Percentiles rank a stretch among this genome's conserved stretches.
phyloP scores from a whole-genome alignment of 768 basidiomycete genomes.

The Mycena haematopus region DNA sequence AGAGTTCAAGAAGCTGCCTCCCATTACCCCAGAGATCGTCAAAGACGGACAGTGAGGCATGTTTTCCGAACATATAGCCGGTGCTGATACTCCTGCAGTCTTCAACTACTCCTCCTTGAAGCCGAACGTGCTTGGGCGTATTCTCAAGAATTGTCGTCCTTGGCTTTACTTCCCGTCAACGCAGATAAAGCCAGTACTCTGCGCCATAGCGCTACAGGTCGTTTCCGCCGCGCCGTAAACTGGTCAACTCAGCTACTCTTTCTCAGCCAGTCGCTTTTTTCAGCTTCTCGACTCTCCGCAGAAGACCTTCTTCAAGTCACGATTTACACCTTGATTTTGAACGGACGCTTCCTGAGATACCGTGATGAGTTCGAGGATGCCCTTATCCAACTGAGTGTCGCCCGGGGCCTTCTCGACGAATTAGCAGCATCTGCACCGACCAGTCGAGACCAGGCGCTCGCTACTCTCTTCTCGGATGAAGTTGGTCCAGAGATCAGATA shows the following conservation, averaged over 20 bases:
- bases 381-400: slow-evolving; percentile 77
- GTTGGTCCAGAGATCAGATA: slow-evolving; percentile 91
- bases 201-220: slow-evolving; percentile 77
- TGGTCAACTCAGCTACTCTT: slow-evolving; percentile 82
- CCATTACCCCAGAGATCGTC: slow-evolving; percentile 68
- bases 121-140: slow-evolving; percentile 93
- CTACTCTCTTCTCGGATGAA: slow-evolving; percentile 82
- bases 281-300: slow-evolving; percentile 56
- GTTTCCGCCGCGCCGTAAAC: slow-evolving; percentile 79
- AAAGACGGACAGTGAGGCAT: slow-evolving; percentile 85
- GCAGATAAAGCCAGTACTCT: slow-evolving; percentile 59
- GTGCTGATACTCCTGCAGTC: slow-evolving; percentile 46
- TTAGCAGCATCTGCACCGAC: slow-evolving; percentile 68
- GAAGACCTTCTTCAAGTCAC: slow-evolving; percentile 71
- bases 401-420: slow-evolving; percentile 73
- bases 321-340: slow-evolving; percentile 79
- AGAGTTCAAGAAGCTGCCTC: slow-evolving; percentile 86
- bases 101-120: slow-evolving; percentile 87
- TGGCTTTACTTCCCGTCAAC: slow-evolving; percentile 59
- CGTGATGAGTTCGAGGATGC: slow-evolving; percentile 79
- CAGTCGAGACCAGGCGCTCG: slow-evolving; percentile 87
- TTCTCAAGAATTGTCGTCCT: slow-evolving; percentile 75
- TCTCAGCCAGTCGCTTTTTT: slow-evolving; percentile 70
- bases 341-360: slow-evolving; percentile 83
- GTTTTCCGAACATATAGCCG: slow-evolving; percentile 3